Percentiles rank a stretch among this genome's conserved stretches.
Evolutionary conservation across 2,329 filamentous ascomycete species (phyloP).

Genomic region (Gaeumannomyces sp.): DNA sequence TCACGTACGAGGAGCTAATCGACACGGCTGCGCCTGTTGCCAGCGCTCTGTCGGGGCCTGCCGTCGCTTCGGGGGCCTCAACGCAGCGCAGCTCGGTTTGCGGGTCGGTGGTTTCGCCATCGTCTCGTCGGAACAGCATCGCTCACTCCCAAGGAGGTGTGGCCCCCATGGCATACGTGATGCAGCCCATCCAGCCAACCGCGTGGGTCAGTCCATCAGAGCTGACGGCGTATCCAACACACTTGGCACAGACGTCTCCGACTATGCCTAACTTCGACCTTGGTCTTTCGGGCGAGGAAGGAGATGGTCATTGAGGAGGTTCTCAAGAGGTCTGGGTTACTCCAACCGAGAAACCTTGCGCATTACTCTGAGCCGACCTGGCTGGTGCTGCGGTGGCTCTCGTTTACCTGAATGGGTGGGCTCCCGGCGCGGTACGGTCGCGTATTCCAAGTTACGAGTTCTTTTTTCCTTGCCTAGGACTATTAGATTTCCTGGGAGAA

Average conservation of each 20-base stretch:
- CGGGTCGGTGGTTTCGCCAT: slow-evolving; percentile 13
- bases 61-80: slow-evolving; percentile 13
- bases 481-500: too few relatives aligned
- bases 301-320: background rate
- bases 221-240: background rate
- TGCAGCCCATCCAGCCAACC: background rate
- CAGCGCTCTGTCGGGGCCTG: slow-evolving; percentile 1
- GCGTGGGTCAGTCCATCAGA: background rate
- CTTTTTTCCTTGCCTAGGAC: too few relatives aligned
- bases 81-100: slow-evolving; percentile 13
- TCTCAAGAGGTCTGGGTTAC: background rate
- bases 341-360: too few relatives aligned
- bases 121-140: slow-evolving; percentile 17
- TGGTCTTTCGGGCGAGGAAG: background rate
- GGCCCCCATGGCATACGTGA: slow-evolving; percentile 4
- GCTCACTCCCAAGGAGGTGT: slow-evolving; percentile 18
- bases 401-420: too few relatives aligned
- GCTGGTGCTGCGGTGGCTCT: too few relatives aligned
- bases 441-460: too few relatives aligned
- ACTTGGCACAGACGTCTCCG: background rate
- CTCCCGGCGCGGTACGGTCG: too few relatives aligned
- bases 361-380: too few relatives aligned
- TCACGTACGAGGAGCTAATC: slow-evolving; percentile 4
- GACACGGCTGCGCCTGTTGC: background rate
- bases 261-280: background rate